Percentiles rank a stretch among this genome's conserved stretches.
Evolutionary conservation across 1,284 basidiomycete species (phyloP).

Genomic region (Austroboletus niveus): DNA sequence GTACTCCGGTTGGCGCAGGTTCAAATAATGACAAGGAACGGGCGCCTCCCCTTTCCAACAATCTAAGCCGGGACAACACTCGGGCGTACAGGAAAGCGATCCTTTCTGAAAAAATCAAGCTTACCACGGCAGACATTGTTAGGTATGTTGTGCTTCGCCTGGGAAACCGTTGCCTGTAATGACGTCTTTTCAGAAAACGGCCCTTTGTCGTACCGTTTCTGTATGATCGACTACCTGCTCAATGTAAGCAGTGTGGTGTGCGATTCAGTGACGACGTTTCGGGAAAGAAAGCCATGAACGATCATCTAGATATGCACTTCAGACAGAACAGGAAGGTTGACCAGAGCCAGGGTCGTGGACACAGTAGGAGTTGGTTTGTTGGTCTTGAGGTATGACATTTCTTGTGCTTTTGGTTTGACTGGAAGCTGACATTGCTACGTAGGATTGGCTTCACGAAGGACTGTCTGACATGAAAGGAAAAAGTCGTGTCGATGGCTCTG

Average conservation of each 20-base stretch:
- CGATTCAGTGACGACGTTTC: conserved; percentile 74
- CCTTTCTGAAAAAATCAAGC: conserved; percentile 63
- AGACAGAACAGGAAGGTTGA: conserved; percentile 88
- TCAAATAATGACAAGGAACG: conserved; percentile 41
- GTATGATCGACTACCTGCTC: conserved; percentile 72
- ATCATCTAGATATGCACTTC: conserved; percentile 98
- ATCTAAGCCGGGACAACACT: conserved; percentile 48
- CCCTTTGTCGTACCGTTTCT: conserved; percentile 64
- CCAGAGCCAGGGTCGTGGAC: conserved; percentile 82
- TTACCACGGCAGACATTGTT: conserved; percentile 71
- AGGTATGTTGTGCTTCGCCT: conserved; percentile 47
- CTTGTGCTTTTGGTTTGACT: conserved; percentile 2
- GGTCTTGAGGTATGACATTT: conserved; percentile 62
- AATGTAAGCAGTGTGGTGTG: conserved; percentile 94
- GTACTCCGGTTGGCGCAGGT: conserved; percentile 50
- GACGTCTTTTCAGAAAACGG: conserved; percentile 48
- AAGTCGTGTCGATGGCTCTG: conserved; percentile 51
- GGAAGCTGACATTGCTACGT: conserved; percentile 14
- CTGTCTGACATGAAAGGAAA: conserved; percentile 62
- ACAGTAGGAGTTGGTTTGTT: conserved; percentile 91
- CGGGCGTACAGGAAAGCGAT: conserved; percentile 74
- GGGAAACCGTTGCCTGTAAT: conserved; percentile 6
- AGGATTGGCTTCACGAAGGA: conserved; percentile 86
- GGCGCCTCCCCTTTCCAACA: conserved; percentile 36
- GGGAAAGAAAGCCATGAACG: conserved; percentile 80